Conservation (phyloP, 306 rosid genomes). For the Gynostemma pentaphyllum region DNA sequence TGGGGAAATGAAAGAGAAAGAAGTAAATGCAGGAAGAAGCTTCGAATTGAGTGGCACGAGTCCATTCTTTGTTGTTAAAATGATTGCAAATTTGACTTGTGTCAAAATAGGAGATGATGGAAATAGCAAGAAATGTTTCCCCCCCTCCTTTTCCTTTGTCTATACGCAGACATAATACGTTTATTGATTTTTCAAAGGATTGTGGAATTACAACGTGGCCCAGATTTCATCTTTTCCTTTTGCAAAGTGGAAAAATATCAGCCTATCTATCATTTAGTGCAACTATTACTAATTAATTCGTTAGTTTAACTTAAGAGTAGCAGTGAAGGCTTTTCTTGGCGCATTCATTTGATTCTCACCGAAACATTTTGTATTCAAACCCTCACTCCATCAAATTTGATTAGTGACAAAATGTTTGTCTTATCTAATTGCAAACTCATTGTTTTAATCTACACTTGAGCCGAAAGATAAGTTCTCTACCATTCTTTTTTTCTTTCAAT, state of each 20-base stretch:
- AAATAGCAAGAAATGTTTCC: no score
- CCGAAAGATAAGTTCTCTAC: conserved; percentile 48
- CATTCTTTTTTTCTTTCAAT: conserved; percentile 32
- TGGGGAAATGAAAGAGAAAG: background rate
- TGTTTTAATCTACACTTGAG: conserved; percentile 46
- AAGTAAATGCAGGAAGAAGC: background rate
- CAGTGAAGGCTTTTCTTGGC: background rate
- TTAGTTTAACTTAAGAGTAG: background rate
- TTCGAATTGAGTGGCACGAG: background rate
- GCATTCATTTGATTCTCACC: no score
- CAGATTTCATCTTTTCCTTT: background rate
- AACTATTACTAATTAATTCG: background rate
- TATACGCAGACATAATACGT: no score
- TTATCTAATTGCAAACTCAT: conserved; percentile 8
- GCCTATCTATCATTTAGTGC: background rate
- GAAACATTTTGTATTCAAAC: background rate
- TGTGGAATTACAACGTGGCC: background rate
- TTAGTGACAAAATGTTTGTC: background rate
- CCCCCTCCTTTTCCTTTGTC: no score
- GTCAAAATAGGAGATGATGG: background rate
- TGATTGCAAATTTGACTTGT: background rate
- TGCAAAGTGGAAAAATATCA: background rate
- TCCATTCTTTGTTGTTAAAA: background rate
- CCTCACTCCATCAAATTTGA: background rate
- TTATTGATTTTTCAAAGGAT: background rate